Evolutionary conservation across 1,284 basidiomycete species (phyloP).

Genomic region (Rhodotorula sp.): DNA sequence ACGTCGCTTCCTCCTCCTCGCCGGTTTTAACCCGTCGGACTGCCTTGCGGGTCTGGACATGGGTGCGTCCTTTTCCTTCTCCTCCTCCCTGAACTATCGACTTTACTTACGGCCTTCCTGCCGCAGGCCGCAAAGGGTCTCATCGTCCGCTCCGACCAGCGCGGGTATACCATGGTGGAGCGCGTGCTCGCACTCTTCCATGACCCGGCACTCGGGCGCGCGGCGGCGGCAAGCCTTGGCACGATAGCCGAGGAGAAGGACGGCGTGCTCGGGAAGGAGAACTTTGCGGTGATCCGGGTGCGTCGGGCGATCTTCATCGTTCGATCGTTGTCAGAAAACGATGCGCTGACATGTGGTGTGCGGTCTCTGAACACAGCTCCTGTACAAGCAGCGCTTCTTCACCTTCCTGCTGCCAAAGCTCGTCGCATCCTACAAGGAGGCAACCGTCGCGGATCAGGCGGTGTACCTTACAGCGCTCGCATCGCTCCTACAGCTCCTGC

Average conservation of each 20-base stretch:
- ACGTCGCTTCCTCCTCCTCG: neutral
- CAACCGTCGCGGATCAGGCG: constrained; percentile 44
- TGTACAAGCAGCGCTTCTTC: constrained; percentile 84
- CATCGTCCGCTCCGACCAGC: constrained; percentile 69
- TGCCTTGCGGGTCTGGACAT: constrained; percentile 67
- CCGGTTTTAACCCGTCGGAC: constrained; percentile 52
- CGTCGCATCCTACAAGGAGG: constrained; percentile 59
- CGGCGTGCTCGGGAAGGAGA: constrained; percentile 68
- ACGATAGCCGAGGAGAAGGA: constrained; percentile 63
- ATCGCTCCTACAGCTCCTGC: constrained; percentile 76
- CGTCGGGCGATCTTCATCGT: constrained; percentile 29
- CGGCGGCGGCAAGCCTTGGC: constrained; percentile 73
- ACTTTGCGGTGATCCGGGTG: constrained; percentile 75
- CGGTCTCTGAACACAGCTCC: constrained; percentile 59
- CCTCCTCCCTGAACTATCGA: constrained; percentile 6
- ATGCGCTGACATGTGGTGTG: neutral
- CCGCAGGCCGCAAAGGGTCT: constrained; percentile 68
- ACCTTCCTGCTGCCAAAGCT: constrained; percentile 72
- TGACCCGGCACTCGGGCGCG: constrained; percentile 62
- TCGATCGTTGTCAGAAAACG: too few species aligned
- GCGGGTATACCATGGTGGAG: constrained; percentile 63
- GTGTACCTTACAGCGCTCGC: constrained; percentile 83
- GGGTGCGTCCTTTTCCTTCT: constrained; percentile 57
- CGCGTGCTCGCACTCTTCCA: constrained; percentile 68
- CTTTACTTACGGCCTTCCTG: constrained; percentile 15